Evolutionary conservation across 2,329 filamentous ascomycete species (phyloP).

Genomic region (Penicillium rolfsii): DNA sequence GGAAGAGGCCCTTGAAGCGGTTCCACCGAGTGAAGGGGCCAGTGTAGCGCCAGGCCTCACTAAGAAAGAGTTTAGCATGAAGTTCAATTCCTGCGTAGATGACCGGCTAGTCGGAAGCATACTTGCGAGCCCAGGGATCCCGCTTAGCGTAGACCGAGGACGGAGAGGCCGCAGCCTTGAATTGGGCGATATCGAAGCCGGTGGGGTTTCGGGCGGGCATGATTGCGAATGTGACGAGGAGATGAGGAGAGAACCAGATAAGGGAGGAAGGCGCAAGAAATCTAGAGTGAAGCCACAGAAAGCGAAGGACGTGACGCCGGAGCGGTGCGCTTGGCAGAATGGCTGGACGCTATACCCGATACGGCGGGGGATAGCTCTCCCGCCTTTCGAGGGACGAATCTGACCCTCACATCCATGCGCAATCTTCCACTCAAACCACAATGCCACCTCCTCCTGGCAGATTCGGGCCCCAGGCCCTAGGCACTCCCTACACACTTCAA

Average conservation of each 20-base stretch:
- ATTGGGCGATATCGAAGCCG: conserved; percentile 85
- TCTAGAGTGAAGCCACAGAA: conserved; percentile 10
- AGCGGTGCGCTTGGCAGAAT: conserved; percentile 35
- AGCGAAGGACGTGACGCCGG: conserved; percentile 16
- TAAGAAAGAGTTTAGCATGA: conserved; percentile 47
- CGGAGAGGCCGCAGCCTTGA: conserved; percentile 70
- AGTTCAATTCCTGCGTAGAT: conserved; percentile 3
- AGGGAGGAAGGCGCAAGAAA: conserved; percentile 6
- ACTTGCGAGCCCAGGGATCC: conserved; percentile 68
- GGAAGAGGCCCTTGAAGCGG: conserved; percentile 83
- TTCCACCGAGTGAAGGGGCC: conserved; percentile 87
- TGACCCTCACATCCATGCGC: conserved; percentile 24
- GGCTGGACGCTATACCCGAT: conserved; percentile 37
- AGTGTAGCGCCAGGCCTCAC: conserved; percentile 92
- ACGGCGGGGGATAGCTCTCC: conserved; percentile 28
- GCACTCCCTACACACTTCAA: conserved; percentile 61
- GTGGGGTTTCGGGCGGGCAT: conserved; percentile 72
- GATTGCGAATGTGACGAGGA: conserved; percentile 29
- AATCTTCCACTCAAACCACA: conserved; percentile 19
- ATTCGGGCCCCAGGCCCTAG: conserved; percentile 61
- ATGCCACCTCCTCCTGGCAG: conserved; percentile 65
- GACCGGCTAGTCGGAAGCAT: conserved; percentile 34
- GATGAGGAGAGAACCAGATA: conserved; percentile 11
- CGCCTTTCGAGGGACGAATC: conserved; percentile 37
- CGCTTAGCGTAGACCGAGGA: conserved; percentile 53